Percentiles rank a stretch among this genome's conserved stretches.
phyloP scores from a whole-genome alignment of 2,329 filamentous ascomycete species.

The Coniosporium uncinatum region DNA sequence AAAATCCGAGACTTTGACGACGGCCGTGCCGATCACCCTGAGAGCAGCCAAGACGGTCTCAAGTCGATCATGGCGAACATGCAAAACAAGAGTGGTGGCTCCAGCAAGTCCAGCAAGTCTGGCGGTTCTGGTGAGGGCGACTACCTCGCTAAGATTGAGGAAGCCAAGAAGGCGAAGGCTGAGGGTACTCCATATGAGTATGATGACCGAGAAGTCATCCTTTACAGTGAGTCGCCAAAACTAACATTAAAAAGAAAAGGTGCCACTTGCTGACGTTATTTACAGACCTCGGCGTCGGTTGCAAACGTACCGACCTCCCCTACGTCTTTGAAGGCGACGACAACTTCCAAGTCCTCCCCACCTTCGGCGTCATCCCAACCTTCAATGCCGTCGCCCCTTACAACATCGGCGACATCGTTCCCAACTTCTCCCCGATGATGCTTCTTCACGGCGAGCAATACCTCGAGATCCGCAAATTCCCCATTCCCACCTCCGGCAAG shows the following conservation, averaged over 20 bases:
- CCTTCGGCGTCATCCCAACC: slow-evolving; percentile 94
- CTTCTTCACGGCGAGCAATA: slow-evolving; percentile 98
- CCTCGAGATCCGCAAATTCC: slow-evolving; percentile 89
- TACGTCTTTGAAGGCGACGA: slow-evolving; percentile 89
- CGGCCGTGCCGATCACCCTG: slow-evolving; percentile 80
- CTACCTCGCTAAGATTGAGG: slow-evolving; percentile 59
- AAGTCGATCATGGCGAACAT: slow-evolving; percentile 83
- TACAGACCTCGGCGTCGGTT: slow-evolving; percentile 74
- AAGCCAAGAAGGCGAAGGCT: slow-evolving; percentile 65
- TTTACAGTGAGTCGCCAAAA: slow-evolving; percentile 59
- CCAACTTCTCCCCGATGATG: slow-evolving; percentile 99
- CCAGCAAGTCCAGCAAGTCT: slow-evolving; percentile 32
- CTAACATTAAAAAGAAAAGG: neutral
- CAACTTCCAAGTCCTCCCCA: slow-evolving; percentile 89
- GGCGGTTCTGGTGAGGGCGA: neutral
- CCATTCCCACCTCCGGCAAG: slow-evolving; percentile 78
- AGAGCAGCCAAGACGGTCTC: slow-evolving; percentile 69
- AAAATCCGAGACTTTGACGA: slow-evolving; percentile 85
- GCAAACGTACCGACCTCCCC: slow-evolving; percentile 82
- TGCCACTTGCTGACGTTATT: slow-evolving; percentile 1
- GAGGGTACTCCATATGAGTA: slow-evolving; percentile 76
- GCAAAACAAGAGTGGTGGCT: slow-evolving; percentile 59
- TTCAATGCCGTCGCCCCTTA: slow-evolving; percentile 82
- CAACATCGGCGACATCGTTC: slow-evolving; percentile 75
- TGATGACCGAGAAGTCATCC: slow-evolving; percentile 80